Evolutionary conservation across 768 basidiomycete genomes (phyloP).

Genomic region (Lentinula boryana): DNA sequence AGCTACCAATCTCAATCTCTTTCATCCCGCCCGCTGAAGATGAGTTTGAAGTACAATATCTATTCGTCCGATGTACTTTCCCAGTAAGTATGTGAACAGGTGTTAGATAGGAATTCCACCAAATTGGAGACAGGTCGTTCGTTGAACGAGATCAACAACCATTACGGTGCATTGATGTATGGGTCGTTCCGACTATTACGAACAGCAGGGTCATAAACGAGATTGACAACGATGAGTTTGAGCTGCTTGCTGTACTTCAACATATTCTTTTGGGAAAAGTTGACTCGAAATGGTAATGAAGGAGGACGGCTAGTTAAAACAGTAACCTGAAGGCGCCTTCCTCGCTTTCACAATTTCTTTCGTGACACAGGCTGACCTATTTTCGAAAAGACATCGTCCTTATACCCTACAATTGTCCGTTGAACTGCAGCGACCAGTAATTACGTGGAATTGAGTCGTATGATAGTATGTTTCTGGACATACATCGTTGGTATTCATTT

Average conservation of each 20-base stretch:
- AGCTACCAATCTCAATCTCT: conserved; percentile 28
- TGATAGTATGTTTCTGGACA: conserved; percentile 80
- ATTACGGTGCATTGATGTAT: conserved; percentile 84
- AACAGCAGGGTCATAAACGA: conserved; percentile 36
- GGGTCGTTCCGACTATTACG: conserved; percentile 60
- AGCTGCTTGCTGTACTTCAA: conserved; percentile 71
- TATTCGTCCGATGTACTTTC: conserved; percentile 57
- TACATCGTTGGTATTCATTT: conserved; percentile 49
- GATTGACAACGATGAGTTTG: conserved; percentile 21
- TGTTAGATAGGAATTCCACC: conserved; percentile 59
- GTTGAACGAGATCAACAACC: conserved; percentile 97
- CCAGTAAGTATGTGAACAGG: conserved; percentile 54
- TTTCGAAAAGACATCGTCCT: conserved; percentile 79
- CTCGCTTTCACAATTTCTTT: no score
- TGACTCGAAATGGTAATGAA: conserved; percentile 73
- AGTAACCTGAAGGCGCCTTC: conserved; percentile 74
- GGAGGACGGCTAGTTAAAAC: conserved; percentile 79
- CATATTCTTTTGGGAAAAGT: conserved; percentile 89
- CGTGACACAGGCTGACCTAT: conserved; percentile 72
- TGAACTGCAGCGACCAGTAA: conserved; percentile 96
- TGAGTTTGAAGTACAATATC: conserved; percentile 49
- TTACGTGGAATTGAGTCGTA: conserved; percentile 91
- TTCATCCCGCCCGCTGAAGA: conserved; percentile 49
- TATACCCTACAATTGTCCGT: conserved; percentile 77
- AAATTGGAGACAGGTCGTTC: conserved; percentile 70